A percentile compares a stretch with the other conserved stretches of the same genome.
These are phyloP conservation scores for Melaleuca quinquenervia DNA, from an alignment of 345 rosid species.

Conservation along the genomic window DNA sequence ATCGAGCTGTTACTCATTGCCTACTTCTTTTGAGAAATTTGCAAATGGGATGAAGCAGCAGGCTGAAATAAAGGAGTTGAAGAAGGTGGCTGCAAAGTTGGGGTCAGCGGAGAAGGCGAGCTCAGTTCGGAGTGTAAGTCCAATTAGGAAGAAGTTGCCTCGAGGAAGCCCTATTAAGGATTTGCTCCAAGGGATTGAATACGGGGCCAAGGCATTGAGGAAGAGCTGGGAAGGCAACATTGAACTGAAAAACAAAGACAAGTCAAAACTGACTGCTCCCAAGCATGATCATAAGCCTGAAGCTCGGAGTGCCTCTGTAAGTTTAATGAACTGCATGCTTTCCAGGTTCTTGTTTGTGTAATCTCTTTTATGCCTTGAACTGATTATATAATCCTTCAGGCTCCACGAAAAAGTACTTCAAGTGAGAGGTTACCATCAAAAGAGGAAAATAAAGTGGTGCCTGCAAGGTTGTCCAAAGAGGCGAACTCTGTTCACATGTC, in stretches of 20 bases:
- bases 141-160: conserved; percentile 39
- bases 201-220: conserved; percentile 88
- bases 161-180: conserved; percentile 28
- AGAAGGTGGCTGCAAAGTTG: conserved; percentile 41
- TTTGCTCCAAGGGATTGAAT: conserved; percentile 63
- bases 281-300: conserved; percentile 47
- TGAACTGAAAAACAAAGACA: conserved; percentile 52
- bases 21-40: conserved; percentile 78
- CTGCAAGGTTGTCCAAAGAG: conserved; percentile 47
- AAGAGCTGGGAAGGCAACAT: conserved; percentile 97
- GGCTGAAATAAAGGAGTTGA: conserved; percentile 41
- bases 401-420: conserved; percentile 58
- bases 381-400: conserved; percentile 23
- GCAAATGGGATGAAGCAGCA: conserved; percentile 73
- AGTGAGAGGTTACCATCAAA: conserved; percentile 45
- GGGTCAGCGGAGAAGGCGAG: conserved; percentile 35
- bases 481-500: conserved; percentile 34
- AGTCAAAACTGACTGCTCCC: conserved; percentile 23
- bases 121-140: conserved; percentile 40
- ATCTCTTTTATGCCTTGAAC: not conserved
- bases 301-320: conserved; percentile 51
- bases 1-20: conserved; percentile 77
- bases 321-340: conserved; percentile 10
- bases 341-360: not conserved
- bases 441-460: conserved; percentile 44